Evolutionary conservation across 805 yeast genomes (phyloP).

Genomic region (Lachancea sp.): DNA sequence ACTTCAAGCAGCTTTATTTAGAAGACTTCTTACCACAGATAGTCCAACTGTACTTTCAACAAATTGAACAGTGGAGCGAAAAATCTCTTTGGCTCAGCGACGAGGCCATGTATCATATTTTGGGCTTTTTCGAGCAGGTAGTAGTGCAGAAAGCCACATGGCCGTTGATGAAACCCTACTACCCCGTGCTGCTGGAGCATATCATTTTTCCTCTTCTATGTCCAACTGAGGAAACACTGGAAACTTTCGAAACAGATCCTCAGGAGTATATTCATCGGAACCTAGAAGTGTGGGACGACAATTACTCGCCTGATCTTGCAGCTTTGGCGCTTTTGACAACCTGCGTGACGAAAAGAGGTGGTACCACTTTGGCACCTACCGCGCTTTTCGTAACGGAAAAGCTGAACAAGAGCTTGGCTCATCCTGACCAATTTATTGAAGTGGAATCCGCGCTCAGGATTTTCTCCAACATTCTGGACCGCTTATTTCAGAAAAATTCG

Average conservation of each 20-base stretch:
- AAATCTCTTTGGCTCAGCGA: constrained; percentile 63
- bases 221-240: constrained; percentile 61
- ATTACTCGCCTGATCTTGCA: constrained; percentile 66
- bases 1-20: constrained; percentile 50
- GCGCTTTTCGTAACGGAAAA: constrained; percentile 52
- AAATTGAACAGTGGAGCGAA: constrained; percentile 69
- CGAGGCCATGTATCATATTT: constrained; percentile 55
- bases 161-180: constrained; percentile 58
- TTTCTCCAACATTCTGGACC: constrained; percentile 63
- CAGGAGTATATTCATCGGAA: constrained; percentile 75
- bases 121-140: constrained; percentile 57
- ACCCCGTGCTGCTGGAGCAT: constrained; percentile 57
- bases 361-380: constrained; percentile 52
- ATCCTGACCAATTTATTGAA: constrained; percentile 49
- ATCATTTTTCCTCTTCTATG: constrained; percentile 72
- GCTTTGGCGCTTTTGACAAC: constrained; percentile 69
- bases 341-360: constrained; percentile 61
- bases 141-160: constrained; percentile 57
- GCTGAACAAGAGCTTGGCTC: constrained; percentile 27
- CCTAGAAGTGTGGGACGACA: constrained; percentile 59
- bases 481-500: constrained; percentile 48
- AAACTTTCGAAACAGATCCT: constrained; percentile 78
- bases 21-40: constrained; percentile 67
- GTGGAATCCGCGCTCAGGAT: constrained; percentile 77
- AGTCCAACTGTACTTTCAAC: constrained; percentile 53